Evolutionary conservation across 176 grass and related monocot species (phyloP), one percentile per base, ranked within the genome.

Genomic region (Bonia amplexicaulis): DNA sequence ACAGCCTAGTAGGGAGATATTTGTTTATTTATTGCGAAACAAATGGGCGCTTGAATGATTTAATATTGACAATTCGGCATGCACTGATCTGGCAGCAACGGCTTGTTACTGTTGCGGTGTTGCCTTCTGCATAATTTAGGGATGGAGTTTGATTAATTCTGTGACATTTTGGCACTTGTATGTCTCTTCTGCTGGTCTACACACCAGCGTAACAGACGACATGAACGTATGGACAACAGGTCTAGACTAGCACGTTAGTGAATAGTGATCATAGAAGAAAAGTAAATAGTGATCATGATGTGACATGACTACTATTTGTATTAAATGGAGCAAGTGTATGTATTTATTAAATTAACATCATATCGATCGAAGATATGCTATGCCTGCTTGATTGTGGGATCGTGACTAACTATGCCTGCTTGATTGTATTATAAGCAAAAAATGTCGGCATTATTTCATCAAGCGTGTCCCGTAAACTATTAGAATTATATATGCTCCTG

Each of bases 351-450:
- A 74, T 49, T 16, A 73, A 69, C 76, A 80, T 10, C 61, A 41
- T 80, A 40, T 29, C 41, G 12, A 51, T n/a, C 7, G 76, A 45
- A 41, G 41, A 80, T 85, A 78, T 82, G 64, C 65, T 88, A 78
- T 71, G 31, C 3, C 31, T 3, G 31, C 35, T 37, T 37, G 35
- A 37, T 35, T 71, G 39, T 48, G 52, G 68, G 52, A 77, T 77
- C 7, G 44, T 66, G 53, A 76, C 29, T 31, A 22, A 16, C 9
- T 60, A 25, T 67, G 20, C 7, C 5, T 33, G 13, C 29, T 65
- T 79, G 13, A 33, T 5, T 47, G 26, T 77, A 83, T 44, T 83
- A 77, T 78, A 83, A 53, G 44, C 26, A 47, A 63, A 78, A 35
- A 27, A 42, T 45, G 17, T 40, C 29, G n/a, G 48, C 61, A 22